These are phyloP conservation scores for Bjerkandera adusta DNA, from an alignment of 1,284 basidiomycete genomes.

Conservation along the genomic window DNA sequence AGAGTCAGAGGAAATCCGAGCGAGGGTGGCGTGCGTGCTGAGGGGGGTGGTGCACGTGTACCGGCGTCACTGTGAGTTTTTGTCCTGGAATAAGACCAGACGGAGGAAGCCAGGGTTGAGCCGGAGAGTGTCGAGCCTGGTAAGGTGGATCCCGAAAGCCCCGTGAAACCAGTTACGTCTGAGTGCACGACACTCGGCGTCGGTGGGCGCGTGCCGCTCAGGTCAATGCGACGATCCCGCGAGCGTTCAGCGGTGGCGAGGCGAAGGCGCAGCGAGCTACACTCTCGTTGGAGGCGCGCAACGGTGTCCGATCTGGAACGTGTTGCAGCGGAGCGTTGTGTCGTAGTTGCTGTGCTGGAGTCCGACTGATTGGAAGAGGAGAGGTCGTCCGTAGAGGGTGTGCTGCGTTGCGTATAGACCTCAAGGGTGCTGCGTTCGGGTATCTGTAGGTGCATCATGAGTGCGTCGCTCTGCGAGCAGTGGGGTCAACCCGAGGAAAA, in stretches of 20 bases:
- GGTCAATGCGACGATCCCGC: slow-evolving; percentile 15
- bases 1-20: slow-evolving; percentile 22
- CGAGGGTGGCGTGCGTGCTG: slow-evolving; percentile 28
- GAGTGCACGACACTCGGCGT: no score
- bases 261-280: slow-evolving; percentile 46
- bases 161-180: no score
- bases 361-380: slow-evolving; percentile 20
- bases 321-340: slow-evolving; percentile 25
- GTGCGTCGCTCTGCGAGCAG: slow-evolving; percentile 18
- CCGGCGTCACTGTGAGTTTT: no score
- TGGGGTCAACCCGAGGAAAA: slow-evolving; percentile 19
- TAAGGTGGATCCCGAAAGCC: no score
- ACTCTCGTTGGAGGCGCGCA: slow-evolving; percentile 37
- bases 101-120: no score
- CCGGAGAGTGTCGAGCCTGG: no score
- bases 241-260: slow-evolving; percentile 40
- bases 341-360: slow-evolving; percentile 11
- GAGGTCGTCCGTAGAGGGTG: slow-evolving; percentile 20
- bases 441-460: slow-evolving; percentile 56
- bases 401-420: slow-evolving; percentile 46
- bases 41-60: slow-evolving; percentile 22
- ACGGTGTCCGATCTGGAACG: slow-evolving; percentile 29
- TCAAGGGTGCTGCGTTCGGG: slow-evolving; percentile 48
- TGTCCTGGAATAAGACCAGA: no score
- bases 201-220: slow-evolving; percentile 1